Base-by-base conservation (phyloP, 176 grass and related monocot genomes). In the Carex myosuroides region DNA sequence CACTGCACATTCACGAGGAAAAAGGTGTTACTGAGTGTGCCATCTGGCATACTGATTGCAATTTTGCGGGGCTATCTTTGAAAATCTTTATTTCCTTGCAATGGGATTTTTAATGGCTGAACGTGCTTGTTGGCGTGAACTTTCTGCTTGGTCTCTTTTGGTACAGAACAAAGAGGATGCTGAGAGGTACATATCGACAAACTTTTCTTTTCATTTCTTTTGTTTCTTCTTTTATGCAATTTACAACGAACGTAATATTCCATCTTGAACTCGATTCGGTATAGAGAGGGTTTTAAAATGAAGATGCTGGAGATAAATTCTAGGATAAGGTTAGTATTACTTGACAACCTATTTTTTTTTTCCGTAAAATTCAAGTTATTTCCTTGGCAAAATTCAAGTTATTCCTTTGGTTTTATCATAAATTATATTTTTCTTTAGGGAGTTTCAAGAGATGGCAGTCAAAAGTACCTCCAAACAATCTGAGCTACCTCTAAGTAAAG, bases 221-320 rank as follows among this genome's bases (percentile, higher is more conserved):
- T 84, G 16, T 77, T 57, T 74, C 54, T 32, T 30, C 54, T 32
- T 30, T 42, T 18, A 44, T 30, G 0, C 32, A 57, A 21, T 57
- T 58, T 50, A 8, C 33, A 26, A 62, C 9, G 3, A 62, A 58
- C 68, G 9, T 30, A 17, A 64, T 50, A 41, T 52, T 30, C 29
- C 63, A 79, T 83, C 17, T 83, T n/a, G 14, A 58, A 41, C 13
- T 61, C 57, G 22, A 44, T 9, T 76, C 89, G 69, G 24, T 79
- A 37, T 41, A 94, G 92, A 83, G 91, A 94, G 3, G 92, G 84
- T 12, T 98, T 94, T 76, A 89, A 91, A 63, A 79, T 52, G 41
- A 82, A 84, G 62, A 93, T 94, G 95, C 30, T 52, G 77, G 84
- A 94, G 69, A 81, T 98, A 82, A 98, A 94, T 18, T 13, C 79